These are phyloP conservation scores for Psidium guajava DNA, from an alignment of 345 rosid species.

Conservation along the genomic window DNA sequence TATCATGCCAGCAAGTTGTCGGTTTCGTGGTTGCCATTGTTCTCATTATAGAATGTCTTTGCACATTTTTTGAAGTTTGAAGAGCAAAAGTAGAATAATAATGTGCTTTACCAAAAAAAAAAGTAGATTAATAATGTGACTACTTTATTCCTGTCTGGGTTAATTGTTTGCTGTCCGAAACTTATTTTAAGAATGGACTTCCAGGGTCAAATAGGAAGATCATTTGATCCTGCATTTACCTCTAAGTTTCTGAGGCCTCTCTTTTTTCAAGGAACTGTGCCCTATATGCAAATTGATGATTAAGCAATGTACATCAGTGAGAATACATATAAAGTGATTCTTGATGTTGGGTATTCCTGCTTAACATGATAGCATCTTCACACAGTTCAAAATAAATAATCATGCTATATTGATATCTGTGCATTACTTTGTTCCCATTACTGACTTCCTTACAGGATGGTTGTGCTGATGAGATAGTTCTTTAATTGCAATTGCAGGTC, in stretches of 20 bases:
- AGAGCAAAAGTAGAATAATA: neutral
- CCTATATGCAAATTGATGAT: neutral
- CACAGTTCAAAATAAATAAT: neutral
- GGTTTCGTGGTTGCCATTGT: neutral
- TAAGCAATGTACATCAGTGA: neutral
- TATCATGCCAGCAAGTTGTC: neutral
- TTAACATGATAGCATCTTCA: neutral
- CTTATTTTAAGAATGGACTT: neutral
- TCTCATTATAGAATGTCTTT: neutral
- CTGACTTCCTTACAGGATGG: neutral
- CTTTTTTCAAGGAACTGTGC: neutral
- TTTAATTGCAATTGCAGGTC: conserved; percentile 41
- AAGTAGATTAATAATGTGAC: neutral
- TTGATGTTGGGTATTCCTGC: neutral
- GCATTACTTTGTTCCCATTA: neutral
- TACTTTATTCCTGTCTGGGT: neutral
- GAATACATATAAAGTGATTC: neutral
- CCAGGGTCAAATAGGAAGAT: neutral
- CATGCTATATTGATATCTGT: neutral
- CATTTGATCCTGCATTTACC: neutral
- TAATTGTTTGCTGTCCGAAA: neutral
- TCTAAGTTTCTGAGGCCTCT: neutral
- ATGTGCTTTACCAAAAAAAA: too few relatives aligned
- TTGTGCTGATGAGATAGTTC: neutral
- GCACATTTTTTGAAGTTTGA: neutral